Evolutionary conservation across 176 grass and related monocot species (phyloP).

Genomic region (Elymus sibiricus): DNA sequence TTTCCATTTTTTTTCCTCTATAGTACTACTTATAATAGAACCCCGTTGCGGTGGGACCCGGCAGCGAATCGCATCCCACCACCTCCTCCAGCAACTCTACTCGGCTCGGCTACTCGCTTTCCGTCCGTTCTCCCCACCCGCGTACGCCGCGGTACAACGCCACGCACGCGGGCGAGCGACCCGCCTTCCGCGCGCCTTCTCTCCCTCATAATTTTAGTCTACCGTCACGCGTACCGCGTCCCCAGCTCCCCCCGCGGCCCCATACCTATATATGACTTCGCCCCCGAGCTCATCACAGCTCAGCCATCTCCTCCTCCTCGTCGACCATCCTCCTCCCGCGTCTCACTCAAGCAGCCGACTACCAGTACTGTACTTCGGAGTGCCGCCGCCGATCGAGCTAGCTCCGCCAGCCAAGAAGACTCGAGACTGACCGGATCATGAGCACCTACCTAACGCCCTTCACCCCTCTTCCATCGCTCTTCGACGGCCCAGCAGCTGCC

Average conservation of each 20-base stretch:
- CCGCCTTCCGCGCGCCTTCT: neutral
- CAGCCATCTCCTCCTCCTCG: neutral
- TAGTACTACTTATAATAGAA: no score
- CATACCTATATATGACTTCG: constrained; percentile 21
- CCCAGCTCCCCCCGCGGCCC: neutral
- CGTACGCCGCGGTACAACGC: constrained; percentile 13
- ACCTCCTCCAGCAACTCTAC: neutral
- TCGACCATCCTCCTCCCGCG: neutral
- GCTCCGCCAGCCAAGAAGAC: neutral
- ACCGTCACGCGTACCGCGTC: neutral
- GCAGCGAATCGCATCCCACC: neutral
- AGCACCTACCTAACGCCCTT: constrained; percentile 24
- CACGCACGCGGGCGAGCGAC: neutral
- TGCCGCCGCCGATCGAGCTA: neutral
- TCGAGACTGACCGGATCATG: neutral
- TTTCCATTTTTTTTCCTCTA: no score
- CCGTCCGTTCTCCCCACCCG: neutral
- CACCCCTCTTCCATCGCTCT: constrained; percentile 25
- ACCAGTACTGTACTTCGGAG: no score
- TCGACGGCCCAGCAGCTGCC: neutral
- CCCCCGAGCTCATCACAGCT: neutral
- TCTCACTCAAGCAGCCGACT: neutral
- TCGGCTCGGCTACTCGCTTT: neutral
- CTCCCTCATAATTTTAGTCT: neutral
- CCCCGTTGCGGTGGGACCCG: neutral